These are phyloP conservation scores for Thinopyrum elongatum DNA, from an alignment of 176 grass and related monocot species.

Conservation along the genomic window DNA sequence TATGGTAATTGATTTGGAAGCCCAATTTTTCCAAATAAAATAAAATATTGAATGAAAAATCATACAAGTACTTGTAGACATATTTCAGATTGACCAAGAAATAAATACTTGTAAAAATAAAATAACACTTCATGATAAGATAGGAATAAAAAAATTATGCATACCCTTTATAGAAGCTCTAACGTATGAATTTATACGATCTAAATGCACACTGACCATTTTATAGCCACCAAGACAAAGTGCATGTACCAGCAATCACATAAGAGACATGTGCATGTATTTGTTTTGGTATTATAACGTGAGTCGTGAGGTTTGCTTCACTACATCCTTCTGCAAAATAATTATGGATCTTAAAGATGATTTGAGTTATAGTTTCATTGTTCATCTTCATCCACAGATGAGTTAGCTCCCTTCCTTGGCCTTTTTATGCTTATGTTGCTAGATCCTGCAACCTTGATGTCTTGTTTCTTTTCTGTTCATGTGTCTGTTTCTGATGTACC, in stretches of 20 bases:
- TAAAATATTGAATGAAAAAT: constrained; percentile 1
- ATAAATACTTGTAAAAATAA: neutral
- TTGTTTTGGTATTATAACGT: neutral
- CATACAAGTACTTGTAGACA: neutral
- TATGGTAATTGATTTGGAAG: neutral
- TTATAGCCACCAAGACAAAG: neutral
- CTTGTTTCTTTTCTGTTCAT: neutral
- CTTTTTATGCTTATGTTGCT: constrained; percentile 3
- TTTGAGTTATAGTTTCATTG: neutral
- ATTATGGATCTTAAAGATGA: neutral
- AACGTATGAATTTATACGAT: neutral
- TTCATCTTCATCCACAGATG: constrained; percentile 14
- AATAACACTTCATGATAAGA: constrained; percentile 2
- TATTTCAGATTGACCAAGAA: neutral
- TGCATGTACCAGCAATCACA: neutral
- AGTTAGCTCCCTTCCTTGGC: neutral
- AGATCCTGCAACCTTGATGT: neutral
- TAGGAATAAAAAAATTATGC: neutral
- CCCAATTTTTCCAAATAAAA: neutral
- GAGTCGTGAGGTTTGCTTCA: neutral
- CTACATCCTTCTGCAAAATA: neutral
- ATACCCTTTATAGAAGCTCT: neutral
- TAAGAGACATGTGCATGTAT: neutral
- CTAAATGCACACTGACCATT: neutral
- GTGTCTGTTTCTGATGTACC: neutral